These are phyloP conservation scores for Phoenix roebelenii DNA, from an alignment of 176 grass and related monocot species.

Conservation along the genomic window DNA sequence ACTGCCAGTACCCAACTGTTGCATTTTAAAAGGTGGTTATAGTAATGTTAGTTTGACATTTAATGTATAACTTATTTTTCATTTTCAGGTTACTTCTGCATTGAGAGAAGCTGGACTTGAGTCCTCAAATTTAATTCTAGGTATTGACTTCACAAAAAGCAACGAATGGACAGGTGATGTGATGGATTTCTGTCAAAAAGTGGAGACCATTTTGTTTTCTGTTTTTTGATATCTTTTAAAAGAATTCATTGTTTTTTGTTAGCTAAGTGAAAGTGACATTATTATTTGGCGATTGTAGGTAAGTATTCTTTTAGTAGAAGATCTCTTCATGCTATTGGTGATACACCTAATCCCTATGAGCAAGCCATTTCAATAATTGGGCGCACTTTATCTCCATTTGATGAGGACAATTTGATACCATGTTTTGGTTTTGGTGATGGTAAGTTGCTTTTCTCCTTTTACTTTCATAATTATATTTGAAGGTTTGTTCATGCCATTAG, in stretches of 20 bases:
- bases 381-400: conserved; percentile 87
- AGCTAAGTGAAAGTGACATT: conserved; percentile 5
- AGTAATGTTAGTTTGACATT: neutral
- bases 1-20: neutral
- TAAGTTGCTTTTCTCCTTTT: conserved; percentile 23
- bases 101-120: conserved; percentile 89
- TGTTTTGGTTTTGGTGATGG: conserved; percentile 98
- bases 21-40: conserved; percentile 5
- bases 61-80: neutral
- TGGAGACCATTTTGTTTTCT: neutral
- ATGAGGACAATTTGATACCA: conserved; percentile 97
- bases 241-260: neutral
- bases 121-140: conserved; percentile 90
- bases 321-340: conserved; percentile 73
- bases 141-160: conserved; percentile 96
- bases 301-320: conserved; percentile 57
- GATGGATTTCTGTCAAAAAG: conserved; percentile 1
- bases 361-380: conserved; percentile 98
- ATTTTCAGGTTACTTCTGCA: conserved; percentile 56
- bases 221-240: neutral
- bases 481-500: conserved; percentile 8
- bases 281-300: conserved; percentile 28
- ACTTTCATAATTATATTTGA: conserved; percentile 6
- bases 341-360: conserved; percentile 73
- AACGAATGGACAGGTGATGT: conserved; percentile 93